Conservation (phyloP, 768 basidiomycete species). For the Suillus discolor region DNA sequence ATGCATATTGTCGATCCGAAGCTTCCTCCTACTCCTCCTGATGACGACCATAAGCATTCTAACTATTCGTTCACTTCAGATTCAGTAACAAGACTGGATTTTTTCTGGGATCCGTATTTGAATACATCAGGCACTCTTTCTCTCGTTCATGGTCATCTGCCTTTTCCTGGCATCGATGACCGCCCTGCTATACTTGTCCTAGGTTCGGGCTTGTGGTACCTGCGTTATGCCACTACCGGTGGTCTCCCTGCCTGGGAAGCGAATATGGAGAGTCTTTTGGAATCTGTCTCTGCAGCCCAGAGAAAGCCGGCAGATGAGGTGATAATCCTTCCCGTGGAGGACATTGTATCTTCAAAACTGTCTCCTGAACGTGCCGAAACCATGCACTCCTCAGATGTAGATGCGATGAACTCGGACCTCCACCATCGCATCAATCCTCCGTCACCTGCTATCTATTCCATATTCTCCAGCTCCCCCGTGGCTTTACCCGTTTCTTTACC, state of each 20-base stretch:
- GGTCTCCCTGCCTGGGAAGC: conserved; percentile 80
- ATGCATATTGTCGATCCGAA: conserved; percentile 60
- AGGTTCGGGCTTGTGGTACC: conserved; percentile 89
- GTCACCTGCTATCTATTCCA: conserved; percentile 29
- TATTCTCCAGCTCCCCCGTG: conserved; percentile 25
- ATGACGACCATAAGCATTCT: conserved; percentile 68
- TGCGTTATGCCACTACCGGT: conserved; percentile 75
- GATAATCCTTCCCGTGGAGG: conserved; percentile 78
- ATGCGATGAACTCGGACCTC: conserved; percentile 90
- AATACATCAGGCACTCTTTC: conserved; percentile 61
- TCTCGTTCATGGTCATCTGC: conserved; percentile 37
- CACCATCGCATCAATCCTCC: conserved; percentile 61
- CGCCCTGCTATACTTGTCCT: conserved; percentile 74
- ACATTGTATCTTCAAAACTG: conserved; percentile 67
- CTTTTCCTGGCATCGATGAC: conserved; percentile 7
- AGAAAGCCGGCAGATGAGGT: conserved; percentile 65
- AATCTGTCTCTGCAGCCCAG: conserved; percentile 40
- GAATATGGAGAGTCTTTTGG: conserved; percentile 68
- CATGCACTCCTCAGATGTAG: conserved; percentile 78
- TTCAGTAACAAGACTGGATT: conserved; percentile 53
- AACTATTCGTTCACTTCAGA: conserved; percentile 55
- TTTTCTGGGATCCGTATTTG: conserved; percentile 88
- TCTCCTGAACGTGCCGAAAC: conserved; percentile 61
- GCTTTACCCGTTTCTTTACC: conserved; percentile 58
- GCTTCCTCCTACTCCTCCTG: conserved; percentile 52